A percentile compares a stretch with the other conserved stretches of the same genome.
Evolutionary conservation across 2,329 filamentous ascomycete genomes (phyloP).

Genomic region (Fusarium transvaalense): DNA sequence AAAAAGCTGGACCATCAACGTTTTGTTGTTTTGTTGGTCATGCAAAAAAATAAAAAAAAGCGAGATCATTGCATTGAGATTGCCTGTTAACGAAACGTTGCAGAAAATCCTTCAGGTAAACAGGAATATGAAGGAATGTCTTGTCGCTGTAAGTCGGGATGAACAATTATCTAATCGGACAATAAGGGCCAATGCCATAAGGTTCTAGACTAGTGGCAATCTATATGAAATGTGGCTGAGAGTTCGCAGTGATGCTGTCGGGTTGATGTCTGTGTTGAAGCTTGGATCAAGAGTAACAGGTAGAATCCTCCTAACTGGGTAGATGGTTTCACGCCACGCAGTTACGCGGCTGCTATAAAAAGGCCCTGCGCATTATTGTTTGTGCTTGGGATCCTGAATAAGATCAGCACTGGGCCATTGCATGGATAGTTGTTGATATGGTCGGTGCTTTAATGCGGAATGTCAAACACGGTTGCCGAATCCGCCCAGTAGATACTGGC

Average conservation of each 20-base stretch:
- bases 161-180: conserved; percentile 1
- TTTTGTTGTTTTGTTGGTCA: conserved; percentile 1
- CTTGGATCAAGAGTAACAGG: conserved; percentile 26
- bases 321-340: conserved; percentile 29
- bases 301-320: conserved; percentile 18
- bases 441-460: conserved; percentile 24
- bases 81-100: conserved; percentile 23
- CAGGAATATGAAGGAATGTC: background rate
- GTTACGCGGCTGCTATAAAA: conserved; percentile 29
- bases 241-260: conserved; percentile 3
- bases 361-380: conserved; percentile 29
- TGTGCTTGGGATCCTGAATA: conserved; percentile 19
- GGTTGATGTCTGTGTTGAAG: conserved; percentile 25
- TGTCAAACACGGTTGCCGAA: background rate
- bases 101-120: conserved; percentile 26
- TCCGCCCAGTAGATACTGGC: too few relatives aligned
- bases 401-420: conserved; percentile 23
- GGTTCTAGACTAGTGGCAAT: conserved; percentile 20
- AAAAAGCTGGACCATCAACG: background rate
- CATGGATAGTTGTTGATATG: conserved; percentile 14
- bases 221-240: conserved; percentile 34
- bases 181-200: background rate
- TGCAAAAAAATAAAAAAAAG: too few relatives aligned
- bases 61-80: conserved; percentile 21
- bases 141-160: background rate